These are phyloP conservation scores for Leccinum uliginosum DNA, from an alignment of 768 basidiomycete genomes.

Conservation along the genomic window DNA sequence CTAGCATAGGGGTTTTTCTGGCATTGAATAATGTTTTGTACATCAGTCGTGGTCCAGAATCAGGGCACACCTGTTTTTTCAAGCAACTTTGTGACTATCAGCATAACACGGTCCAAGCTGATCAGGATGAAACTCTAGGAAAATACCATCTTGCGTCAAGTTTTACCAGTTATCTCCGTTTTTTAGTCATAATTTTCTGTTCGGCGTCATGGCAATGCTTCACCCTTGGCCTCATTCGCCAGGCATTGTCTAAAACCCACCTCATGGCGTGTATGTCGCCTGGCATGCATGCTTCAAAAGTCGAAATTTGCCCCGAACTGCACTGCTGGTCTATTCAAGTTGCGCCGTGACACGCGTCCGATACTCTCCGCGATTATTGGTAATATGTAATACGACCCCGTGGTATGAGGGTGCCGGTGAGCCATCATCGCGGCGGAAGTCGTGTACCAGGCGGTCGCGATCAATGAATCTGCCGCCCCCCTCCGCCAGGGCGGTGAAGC, in stretches of 20 bases:
- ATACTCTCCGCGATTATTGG: conserved; percentile 18
- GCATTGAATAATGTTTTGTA: not conserved
- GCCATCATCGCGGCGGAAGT: conserved; percentile 21
- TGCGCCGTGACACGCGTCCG: conserved; percentile 22
- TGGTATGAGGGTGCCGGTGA: conserved; percentile 13
- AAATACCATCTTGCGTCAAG: conserved; percentile 4
- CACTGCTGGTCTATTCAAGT: conserved; percentile 16
- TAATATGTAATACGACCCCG: conserved; percentile 28
- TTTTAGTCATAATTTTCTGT: not conserved
- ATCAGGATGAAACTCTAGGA: conserved; percentile 1
- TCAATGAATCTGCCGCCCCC: conserved; percentile 18
- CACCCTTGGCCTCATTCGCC: conserved; percentile 14
- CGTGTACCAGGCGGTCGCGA: conserved; percentile 15
- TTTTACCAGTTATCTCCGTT: conserved; percentile 10
- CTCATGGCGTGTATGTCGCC: conserved; percentile 22
- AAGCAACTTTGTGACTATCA: not conserved
- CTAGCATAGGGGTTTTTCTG: not conserved
- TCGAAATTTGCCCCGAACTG: conserved; percentile 10
- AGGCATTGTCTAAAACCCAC: conserved; percentile 14
- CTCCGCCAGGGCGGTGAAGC: conserved; percentile 20
- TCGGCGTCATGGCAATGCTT: conserved; percentile 20
- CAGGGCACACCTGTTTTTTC: not conserved
- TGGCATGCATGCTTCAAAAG: conserved; percentile 20
- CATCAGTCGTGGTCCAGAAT: conserved; percentile 6
- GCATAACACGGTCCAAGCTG: not conserved